Percentiles rank a stretch among this genome's conserved stretches.
These are phyloP conservation scores for Fusarium agapanthi DNA, from an alignment of 2,329 filamentous ascomycete species.

Conservation along the genomic window DNA sequence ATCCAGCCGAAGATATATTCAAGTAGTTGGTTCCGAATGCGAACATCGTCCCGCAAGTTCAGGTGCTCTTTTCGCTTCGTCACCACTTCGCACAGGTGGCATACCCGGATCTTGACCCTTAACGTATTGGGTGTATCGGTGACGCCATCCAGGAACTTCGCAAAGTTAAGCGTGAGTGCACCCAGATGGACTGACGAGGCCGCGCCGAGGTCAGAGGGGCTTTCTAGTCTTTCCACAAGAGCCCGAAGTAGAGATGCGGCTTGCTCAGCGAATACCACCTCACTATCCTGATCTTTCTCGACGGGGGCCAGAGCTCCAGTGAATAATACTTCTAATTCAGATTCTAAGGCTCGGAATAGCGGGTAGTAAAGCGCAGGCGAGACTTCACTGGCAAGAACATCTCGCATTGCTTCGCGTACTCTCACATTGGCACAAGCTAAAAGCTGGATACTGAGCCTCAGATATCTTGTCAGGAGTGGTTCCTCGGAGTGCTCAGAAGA, in stretches of 20 bases:
- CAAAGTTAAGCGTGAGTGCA: conserved; percentile 70
- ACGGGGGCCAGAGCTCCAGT: conserved; percentile 62
- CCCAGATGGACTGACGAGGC: conserved; percentile 72
- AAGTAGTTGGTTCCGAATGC: conserved; percentile 73
- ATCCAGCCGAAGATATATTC: conserved; percentile 77
- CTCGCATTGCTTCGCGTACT: conserved; percentile 72
- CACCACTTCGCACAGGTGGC: conserved; percentile 71
- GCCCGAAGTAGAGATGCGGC: conserved; percentile 69
- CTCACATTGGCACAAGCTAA: conserved; percentile 70
- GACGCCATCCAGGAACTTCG: conserved; percentile 70
- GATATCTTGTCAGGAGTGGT: conserved; percentile 66
- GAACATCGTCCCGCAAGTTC: conserved; percentile 73
- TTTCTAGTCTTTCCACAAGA: conserved; percentile 71
- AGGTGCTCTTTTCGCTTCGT: conserved; percentile 73
- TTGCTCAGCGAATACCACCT: conserved; percentile 74
- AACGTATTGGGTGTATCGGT: conserved; percentile 64
- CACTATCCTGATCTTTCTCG: conserved; percentile 64
- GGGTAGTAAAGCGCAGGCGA: conserved; percentile 68
- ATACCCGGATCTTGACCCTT: conserved; percentile 74
- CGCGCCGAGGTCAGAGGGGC: conserved; percentile 68
- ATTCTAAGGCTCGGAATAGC: conserved; percentile 71
- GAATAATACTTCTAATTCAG: conserved; percentile 70
- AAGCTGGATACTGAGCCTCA: conserved; percentile 71
- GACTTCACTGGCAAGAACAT: conserved; percentile 72
- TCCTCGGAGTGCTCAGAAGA: conserved; percentile 69